Conservation (phyloP, 2,329 filamentous ascomycete genomes). For the Sclerotinia trifoliorum region DNA sequence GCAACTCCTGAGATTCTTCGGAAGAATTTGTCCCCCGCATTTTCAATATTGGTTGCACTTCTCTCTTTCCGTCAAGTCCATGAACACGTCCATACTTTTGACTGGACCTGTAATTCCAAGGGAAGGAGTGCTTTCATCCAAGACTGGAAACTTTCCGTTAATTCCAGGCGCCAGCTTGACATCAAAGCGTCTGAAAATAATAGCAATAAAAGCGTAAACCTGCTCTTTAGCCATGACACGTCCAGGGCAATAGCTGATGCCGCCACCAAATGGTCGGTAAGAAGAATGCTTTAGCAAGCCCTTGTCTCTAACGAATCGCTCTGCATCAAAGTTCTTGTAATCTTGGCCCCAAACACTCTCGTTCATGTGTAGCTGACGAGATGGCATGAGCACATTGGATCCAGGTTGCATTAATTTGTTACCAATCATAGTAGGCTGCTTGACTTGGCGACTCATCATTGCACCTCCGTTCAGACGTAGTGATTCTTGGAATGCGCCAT, state of each 20-base stretch:
- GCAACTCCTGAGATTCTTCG: neutral
- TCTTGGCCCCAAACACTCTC: constrained; percentile 17
- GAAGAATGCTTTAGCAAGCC: constrained; percentile 14
- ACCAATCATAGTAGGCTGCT: constrained; percentile 7
- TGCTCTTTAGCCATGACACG: constrained; percentile 21
- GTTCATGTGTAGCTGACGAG: constrained; percentile 22
- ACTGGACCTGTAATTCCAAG: constrained; percentile 17
- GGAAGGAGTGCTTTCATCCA: constrained; percentile 18
- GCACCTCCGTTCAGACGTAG: constrained; percentile 17
- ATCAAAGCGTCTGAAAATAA: constrained; percentile 20
- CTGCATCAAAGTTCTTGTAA: constrained; percentile 14
- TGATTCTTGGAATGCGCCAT: constrained; percentile 19
- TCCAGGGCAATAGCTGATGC: constrained; percentile 23
- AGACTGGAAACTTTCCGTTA: constrained; percentile 7
- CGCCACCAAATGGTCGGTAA: constrained; percentile 22
- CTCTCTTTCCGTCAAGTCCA: constrained; percentile 1
- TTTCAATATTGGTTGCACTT: neutral
- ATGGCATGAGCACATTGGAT: constrained; percentile 20
- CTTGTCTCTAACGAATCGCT: constrained; percentile 17
- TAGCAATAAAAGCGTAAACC: constrained; percentile 20
- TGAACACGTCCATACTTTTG: constrained; percentile 17
- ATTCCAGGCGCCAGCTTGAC: constrained; percentile 11
- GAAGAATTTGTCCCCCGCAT: neutral
- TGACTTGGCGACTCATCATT: constrained; percentile 17
- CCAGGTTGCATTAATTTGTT: constrained; percentile 13